Base-by-base conservation (phyloP, 768 basidiomycete species). In the Tulasnella sp. region DNA sequence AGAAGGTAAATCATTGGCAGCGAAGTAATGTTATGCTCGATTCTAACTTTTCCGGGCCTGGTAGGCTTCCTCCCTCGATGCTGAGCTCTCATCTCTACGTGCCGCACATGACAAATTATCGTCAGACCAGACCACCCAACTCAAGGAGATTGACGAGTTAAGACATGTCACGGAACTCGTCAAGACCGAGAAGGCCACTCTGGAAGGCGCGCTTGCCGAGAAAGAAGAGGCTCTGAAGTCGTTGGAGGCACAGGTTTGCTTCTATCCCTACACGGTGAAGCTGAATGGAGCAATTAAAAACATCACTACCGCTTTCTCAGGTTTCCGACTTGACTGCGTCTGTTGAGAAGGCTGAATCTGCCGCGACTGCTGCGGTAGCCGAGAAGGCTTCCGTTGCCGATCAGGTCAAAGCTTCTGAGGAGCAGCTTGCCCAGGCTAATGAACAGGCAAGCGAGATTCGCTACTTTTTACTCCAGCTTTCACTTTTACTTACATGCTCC, bases 281-380 rank as follows among this genome's bases (percentile, higher is more conserved):
- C 44, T 56, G 19, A 38, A 73, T 73, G 24, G 34, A 39, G 39
- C 27, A 21, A 46, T 76, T 24, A 76, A 40, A 48, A 24, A n/a
- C 52, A 5, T 21, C 42, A 2, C 7, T 42, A 27, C 38, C 36
- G 62, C 19, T 73, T 42, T 16, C 12, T 4, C 31, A 76, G 75
- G 38, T 76, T 34, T 48, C 75, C 14, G 56, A 76, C 24, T 48
- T 76, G 42, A 76, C n/a, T 12, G 56, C 75, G 16, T 76, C 75
- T 6, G 39, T 76, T 56, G 46, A 76, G 42, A 76, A 62, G 44
- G 44, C 56, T 18, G 39, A 76, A 16, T 40, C 42, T 24, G 39
- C 44, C 12, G 75, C 39, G 19, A 34, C 36, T 27, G 31, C 44
- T 27, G 52, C 75, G n/a, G 5, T 76, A 27, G 75, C 44, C 75